Conservation (phyloP, 2,329 filamentous ascomycete genomes). For the Emydomyces testavorans region DNA sequence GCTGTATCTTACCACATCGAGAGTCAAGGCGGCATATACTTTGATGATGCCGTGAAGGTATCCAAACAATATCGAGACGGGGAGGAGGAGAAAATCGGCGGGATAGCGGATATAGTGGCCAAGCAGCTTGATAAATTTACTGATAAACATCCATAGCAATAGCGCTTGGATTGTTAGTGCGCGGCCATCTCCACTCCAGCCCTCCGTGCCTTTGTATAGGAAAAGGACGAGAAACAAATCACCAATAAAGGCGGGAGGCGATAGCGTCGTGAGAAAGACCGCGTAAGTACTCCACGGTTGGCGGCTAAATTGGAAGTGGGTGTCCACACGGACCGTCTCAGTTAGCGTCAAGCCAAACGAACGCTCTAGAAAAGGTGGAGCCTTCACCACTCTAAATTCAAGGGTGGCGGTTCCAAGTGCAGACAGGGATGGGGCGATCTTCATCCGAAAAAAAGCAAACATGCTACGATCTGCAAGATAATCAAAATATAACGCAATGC, state of each 20-base stretch:
- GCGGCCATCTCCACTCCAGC: conserved; percentile 47
- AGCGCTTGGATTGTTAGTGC: conserved; percentile 50
- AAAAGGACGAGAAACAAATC: conserved; percentile 62
- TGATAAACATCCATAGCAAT: conserved; percentile 67
- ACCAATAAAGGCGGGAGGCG: conserved; percentile 68
- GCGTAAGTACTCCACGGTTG: conserved; percentile 92
- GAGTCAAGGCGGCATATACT: conserved; percentile 70
- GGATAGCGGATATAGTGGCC: conserved; percentile 79
- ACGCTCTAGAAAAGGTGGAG: conserved; percentile 10
- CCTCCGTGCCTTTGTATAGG: conserved; percentile 55
- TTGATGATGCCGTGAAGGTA: conserved; percentile 92
- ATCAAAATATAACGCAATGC: conserved; percentile 8
- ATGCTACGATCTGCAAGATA: conserved; percentile 10
- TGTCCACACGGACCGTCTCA: conserved; percentile 16
- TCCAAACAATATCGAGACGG: conserved; percentile 78
- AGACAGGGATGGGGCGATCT: conserved; percentile 11
- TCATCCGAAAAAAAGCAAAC: conserved; percentile 9
- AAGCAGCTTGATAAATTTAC: conserved; percentile 82
- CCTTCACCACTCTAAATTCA: background rate
- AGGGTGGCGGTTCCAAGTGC: conserved; percentile 7
- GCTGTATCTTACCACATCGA: conserved; percentile 60
- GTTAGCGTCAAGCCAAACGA: conserved; percentile 21
- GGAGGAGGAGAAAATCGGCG: conserved; percentile 64
- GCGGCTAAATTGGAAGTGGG: conserved; percentile 45
- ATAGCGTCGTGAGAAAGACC: conserved; percentile 83